Conservation (phyloP, 2,329 filamentous ascomycete genomes). For the Dactylella cylindrospora region DNA sequence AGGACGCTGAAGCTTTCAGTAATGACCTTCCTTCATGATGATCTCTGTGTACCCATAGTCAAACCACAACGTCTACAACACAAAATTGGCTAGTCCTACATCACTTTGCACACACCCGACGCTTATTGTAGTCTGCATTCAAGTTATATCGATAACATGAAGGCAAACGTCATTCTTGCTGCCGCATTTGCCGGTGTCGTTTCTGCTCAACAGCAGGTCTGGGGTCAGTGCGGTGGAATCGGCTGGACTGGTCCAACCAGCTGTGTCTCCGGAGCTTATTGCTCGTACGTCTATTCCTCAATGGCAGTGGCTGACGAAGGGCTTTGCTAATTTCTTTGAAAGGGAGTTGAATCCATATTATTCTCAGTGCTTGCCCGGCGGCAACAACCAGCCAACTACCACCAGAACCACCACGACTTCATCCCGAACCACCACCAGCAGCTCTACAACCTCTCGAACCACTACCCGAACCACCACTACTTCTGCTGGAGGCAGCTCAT, state of each 20-base stretch:
- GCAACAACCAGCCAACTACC: conserved; percentile 10
- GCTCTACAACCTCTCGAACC: conserved; percentile 9
- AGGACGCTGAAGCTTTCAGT: no score
- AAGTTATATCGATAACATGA: no score
- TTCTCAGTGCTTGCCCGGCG: conserved; percentile 47
- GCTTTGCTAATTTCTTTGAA: neutral
- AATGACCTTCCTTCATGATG: no score
- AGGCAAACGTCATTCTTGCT: conserved; percentile 15
- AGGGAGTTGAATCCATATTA: conserved; percentile 45
- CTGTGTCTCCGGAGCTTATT: conserved; percentile 45
- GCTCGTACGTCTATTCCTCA: conserved; percentile 20
- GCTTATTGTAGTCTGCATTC: no score
- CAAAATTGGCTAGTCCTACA: no score
- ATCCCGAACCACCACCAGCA: conserved; percentile 23
- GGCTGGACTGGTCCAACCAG: conserved; percentile 44
- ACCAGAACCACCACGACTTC: conserved; percentile 11
- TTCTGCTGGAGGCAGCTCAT: conserved; percentile 7
- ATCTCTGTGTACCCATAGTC: no score
- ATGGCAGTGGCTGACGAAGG: neutral
- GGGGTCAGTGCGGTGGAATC: conserved; percentile 50
- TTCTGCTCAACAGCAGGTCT: conserved; percentile 44
- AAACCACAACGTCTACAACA: no score
- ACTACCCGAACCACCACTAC: conserved; percentile 13
- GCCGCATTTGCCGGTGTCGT: conserved; percentile 29
- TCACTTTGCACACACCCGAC: no score